Evolutionary conservation across 371 early-diverging fungal species (phyloP).

Genomic region (Rhizomucor miehei): DNA sequence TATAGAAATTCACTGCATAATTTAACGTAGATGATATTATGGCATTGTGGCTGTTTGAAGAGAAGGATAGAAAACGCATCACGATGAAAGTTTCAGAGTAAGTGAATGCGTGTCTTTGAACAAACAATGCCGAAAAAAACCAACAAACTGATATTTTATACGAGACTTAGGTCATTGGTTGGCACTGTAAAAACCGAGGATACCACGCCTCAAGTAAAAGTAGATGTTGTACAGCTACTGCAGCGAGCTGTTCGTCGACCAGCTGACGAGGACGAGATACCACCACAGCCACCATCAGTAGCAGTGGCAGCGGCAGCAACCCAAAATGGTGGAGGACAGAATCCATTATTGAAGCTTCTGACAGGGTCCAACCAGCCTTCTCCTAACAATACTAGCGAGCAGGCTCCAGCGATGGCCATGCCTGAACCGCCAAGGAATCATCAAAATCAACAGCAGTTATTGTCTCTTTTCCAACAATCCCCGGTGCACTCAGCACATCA

Average conservation of each 20-base stretch:
- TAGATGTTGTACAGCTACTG: conserved; percentile 8
- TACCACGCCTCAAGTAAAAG: too few species aligned
- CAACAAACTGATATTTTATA: too few species aligned
- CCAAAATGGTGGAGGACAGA: too few species aligned
- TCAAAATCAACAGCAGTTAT: too few species aligned
- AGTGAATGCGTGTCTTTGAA: not conserved
- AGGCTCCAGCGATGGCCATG: not conserved
- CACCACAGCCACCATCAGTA: conserved; percentile 4
- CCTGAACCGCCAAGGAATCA: too few species aligned
- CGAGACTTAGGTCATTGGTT: too few species aligned
- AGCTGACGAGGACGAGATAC: conserved; percentile 1
- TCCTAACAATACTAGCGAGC: not conserved
- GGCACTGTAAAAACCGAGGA: too few species aligned
- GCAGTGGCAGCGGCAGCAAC: conserved; percentile 2
- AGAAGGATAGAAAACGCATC: conserved; percentile 62
- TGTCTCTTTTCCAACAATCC: not conserved
- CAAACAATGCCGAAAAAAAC: conserved; percentile 1
- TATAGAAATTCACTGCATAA: too few species aligned
- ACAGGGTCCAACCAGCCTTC: too few species aligned
- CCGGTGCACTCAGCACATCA: conserved; percentile 2
- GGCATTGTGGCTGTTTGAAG: conserved; percentile 76
- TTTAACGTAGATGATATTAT: conserved; percentile 45
- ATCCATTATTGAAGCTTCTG: too few species aligned
- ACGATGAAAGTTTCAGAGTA: conserved; percentile 1
- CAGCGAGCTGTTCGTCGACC: conserved; percentile 6